Evolutionary conservation across 1,284 basidiomycete species (phyloP), one percentile per base, ranked within the genome.

Genomic region (Naganishia liquefaciens): DNA sequence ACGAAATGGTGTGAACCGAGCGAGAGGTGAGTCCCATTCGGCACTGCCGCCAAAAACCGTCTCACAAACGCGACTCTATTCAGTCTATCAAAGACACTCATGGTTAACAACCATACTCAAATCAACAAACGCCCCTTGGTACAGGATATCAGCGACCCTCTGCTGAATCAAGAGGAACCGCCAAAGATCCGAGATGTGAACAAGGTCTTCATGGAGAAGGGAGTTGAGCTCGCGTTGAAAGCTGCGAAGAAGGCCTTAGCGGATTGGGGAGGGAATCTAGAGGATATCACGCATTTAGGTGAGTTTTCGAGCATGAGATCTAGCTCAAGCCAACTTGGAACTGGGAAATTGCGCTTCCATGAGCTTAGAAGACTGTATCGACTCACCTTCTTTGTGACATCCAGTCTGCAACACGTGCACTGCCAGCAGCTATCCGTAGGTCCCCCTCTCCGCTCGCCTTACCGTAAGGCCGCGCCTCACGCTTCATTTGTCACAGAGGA

Each of bases 211-310:
- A 63, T 70, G 57, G 65, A 69, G 49, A 60, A 68, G 28, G 69
- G 69, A 1, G 62, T 70, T 7, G 51, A 63, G 42, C 39, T 70
- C 19, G 68, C 66, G 4, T 27, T 66, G 25, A 28, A 52, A 37
- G 68, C 66, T 11, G 65, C 55, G 5, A 58, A 62, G 21, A 68
- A 66, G 44, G 68, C 68, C 7, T 25, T 70, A 10, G 39, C 28
- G 19, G 69, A 70, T 44, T 70, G 69, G 69, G 68, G 68, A 39
- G 64, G 67, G n/a, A 49, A 54, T 10, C 25, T 44, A 23, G 54
- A 63, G 33, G 61, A 66, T 54, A 69, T 70, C 49, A 70, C 68
- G 13, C 69, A 70, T 61, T 43, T 70, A 33, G 46, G 66, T 69
- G 46, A 65, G 63, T 51, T 33, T 43, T 9, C 17, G 10, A 19